Percentiles rank a stretch among this genome's conserved stretches.
Evolutionary conservation across 1,284 basidiomycete genomes (phyloP).

Genomic region (Microbotryum scabiosae): DNA sequence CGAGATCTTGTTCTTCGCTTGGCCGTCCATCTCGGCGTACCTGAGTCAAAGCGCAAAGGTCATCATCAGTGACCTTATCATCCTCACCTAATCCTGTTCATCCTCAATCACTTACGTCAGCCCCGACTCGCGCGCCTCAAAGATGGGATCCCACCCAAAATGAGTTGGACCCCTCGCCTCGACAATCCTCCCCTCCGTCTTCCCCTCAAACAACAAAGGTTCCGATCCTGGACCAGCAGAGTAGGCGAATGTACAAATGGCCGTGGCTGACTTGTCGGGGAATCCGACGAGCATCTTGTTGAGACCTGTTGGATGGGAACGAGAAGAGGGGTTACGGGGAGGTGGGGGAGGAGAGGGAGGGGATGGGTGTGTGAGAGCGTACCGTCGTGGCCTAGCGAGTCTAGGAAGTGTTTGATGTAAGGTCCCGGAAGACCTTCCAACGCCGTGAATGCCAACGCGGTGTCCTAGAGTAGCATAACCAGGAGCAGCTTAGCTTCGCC

Average conservation of each 20-base stretch:
- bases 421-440: slow-evolving; percentile 86
- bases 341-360: not conserved
- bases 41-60: slow-evolving; percentile 42
- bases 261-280: slow-evolving; percentile 67
- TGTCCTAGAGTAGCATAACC: too few species aligned
- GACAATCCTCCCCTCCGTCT: slow-evolving; percentile 80
- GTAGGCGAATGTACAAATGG: slow-evolving; percentile 94
- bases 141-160: slow-evolving; percentile 73
- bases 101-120: slow-evolving; percentile 54
- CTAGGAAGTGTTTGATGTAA: slow-evolving; percentile 91
- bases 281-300: slow-evolving; percentile 83
- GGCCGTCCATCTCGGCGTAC: slow-evolving; percentile 86
- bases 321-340: not conserved
- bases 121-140: slow-evolving; percentile 61
- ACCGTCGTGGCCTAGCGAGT: slow-evolving; percentile 68
- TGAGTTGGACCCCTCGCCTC: slow-evolving; percentile 61
- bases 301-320: slow-evolving; percentile 50
- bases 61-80: slow-evolving; percentile 6
- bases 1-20: slow-evolving; percentile 79
- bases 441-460: slow-evolving; percentile 83
- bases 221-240: slow-evolving; percentile 65
- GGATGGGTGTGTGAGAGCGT: slow-evolving; percentile 18
- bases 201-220: slow-evolving; percentile 82
- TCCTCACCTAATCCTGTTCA: not conserved
- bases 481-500: too few species aligned